Percentiles rank a stretch among this genome's conserved stretches.
Conservation (phyloP, 352 stramenopile species). For the Pythium myriotylum region DNA sequence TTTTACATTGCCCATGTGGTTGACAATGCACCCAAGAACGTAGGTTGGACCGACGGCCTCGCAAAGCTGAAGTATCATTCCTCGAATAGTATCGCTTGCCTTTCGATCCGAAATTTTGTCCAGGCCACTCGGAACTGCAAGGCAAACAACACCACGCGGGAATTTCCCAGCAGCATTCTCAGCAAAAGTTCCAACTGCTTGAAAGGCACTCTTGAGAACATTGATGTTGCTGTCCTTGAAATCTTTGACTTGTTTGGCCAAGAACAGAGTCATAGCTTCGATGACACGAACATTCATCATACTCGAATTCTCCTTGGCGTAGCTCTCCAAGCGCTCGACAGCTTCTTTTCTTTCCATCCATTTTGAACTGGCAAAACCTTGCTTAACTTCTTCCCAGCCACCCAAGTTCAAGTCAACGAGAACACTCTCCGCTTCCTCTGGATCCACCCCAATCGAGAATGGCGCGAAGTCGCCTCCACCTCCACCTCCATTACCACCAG, state of each 20-base stretch:
- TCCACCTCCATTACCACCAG: conserved; percentile 6
- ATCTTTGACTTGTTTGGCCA: conserved; percentile 79
- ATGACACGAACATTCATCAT: conserved; percentile 65
- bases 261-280: conserved; percentile 75
- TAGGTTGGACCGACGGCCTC: conserved; percentile 76
- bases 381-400: conserved; percentile 50
- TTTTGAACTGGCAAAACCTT: conserved; percentile 72
- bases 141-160: conserved; percentile 70
- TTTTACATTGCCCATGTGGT: conserved; percentile 80
- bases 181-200: conserved; percentile 77
- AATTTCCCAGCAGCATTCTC: conserved; percentile 63
- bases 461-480: conserved; percentile 60
- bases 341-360: conserved; percentile 84
- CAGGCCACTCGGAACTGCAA: conserved; percentile 62
- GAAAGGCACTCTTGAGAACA: conserved; percentile 83
- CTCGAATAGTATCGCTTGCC: conserved; percentile 61
- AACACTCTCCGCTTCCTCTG: conserved; percentile 69
- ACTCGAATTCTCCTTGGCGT: conserved; percentile 47
- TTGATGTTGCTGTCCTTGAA: conserved; percentile 92
- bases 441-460: conserved; percentile 59
- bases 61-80: conserved; percentile 79
- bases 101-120: conserved; percentile 88
- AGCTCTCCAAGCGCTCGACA: conserved; percentile 72
- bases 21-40: conserved; percentile 76
- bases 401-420: conserved; percentile 64